Percentiles rank a stretch among this genome's conserved stretches.
Conservation (phyloP, 148 eudicot genomes). For the Euryodendron excelsum region DNA sequence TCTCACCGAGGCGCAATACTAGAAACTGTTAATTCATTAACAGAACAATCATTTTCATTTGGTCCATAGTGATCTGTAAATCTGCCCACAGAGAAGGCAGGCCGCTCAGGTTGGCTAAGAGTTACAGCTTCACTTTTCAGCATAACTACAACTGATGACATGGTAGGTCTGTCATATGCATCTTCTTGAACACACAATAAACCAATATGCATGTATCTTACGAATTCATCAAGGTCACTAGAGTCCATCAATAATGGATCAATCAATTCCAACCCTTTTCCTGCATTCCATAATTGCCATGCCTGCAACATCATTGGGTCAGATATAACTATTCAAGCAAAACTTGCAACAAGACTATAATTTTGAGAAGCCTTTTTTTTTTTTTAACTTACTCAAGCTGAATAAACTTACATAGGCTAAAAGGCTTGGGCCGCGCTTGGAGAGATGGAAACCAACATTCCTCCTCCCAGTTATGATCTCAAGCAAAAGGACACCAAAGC, state of each 20-base stretch:
- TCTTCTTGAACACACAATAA: constrained; percentile 46
- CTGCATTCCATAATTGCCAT: constrained; percentile 41
- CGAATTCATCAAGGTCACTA: constrained; percentile 13
- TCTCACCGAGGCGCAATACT: neutral
- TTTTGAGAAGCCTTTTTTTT: too few species aligned
- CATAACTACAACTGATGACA: constrained; percentile 35
- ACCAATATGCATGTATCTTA: constrained; percentile 38
- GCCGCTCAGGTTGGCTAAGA: constrained; percentile 28
- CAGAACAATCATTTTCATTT: constrained; percentile 6
- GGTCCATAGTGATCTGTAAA: constrained; percentile 23
- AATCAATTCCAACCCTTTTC: constrained; percentile 21
- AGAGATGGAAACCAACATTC: constrained; percentile 22
- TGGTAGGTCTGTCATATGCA: constrained; percentile 32
- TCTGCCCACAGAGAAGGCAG: constrained; percentile 26
- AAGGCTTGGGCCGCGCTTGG: constrained; percentile 20
- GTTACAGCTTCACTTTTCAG: constrained; percentile 18
- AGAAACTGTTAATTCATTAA: constrained; percentile 14
- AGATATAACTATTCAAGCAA: neutral
- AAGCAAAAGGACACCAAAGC: constrained; percentile 40
- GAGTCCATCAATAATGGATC: constrained; percentile 27
- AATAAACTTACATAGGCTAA: constrained; percentile 29
- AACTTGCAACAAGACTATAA: too few species aligned
- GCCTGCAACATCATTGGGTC: constrained; percentile 17
- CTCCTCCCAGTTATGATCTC: constrained; percentile 38
- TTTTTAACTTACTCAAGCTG: neutral